Base-by-base conservation (phyloP, 768 basidiomycete species). In the Panaeolus papilionaceus region DNA sequence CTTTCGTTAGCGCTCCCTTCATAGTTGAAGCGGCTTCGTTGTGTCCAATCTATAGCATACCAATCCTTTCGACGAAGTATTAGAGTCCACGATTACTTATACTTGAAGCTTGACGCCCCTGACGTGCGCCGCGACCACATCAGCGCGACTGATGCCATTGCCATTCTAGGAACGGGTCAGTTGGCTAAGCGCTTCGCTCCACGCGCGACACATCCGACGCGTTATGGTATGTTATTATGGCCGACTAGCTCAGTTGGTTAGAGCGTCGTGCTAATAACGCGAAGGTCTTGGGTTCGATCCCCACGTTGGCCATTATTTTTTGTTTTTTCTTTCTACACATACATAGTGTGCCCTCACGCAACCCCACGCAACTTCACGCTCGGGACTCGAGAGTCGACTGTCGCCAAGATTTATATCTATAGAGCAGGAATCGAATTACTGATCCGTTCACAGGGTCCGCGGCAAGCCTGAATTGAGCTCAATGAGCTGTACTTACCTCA, bases 211-310 rank as follows among this genome's bases (percentile, higher is more conserved):
- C 6, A 9, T 49, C 14, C 42, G 42, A 49, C 47, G 11, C 47
- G 0, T 6, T 23, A 18, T 12, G 23, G 1, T 14, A 3, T 18
- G 3, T 2, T 9, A 23, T 7, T 5, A 26, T 49, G 90, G 91
- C 90, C 90, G 90, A 87, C 89, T 92, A 92, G 91, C 91, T 93
- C 91, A 93, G 91, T 83, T 92, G 91, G 91, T 92, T 92, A 92
- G 91, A 92, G 91, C 91, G 90, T 91, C 87, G 90, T 90, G 88
- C 91, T 92, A 92, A 90, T 89, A 87, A 89, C 85, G 84, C 87
- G 85, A 88, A 89, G 86, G 87, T 88, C 88, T 84, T 88, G 86
- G 88, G 86, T 88, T 88, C 88, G 86, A 88, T 83, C 87, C 87
- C 86, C 87, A 87, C 84, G 85, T 86, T 86, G 87, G 87, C 87